These are phyloP conservation scores for Solanum sparsipilum DNA, from an alignment of 257 asterid genomes.

Conservation along the genomic window DNA sequence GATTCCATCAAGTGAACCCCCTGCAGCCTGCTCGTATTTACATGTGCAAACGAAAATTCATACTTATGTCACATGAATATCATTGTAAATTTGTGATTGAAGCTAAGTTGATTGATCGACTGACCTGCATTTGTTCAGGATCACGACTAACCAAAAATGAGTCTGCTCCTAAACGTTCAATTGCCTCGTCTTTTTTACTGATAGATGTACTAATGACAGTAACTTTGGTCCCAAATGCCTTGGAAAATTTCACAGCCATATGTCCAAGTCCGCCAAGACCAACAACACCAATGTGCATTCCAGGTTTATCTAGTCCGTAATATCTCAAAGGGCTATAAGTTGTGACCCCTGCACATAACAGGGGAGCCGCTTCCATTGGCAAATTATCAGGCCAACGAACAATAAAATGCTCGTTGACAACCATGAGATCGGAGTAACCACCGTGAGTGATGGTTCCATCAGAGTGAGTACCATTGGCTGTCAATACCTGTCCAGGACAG, in stretches of 20 bases:
- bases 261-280: conserved; percentile 56
- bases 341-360: no score
- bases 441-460: no score
- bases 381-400: no score
- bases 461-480: no score
- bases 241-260: conserved; percentile 35
- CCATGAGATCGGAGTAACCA: no score
- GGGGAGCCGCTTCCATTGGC: no score
- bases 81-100: not conserved
- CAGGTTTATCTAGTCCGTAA: no score
- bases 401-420: no score
- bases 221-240: conserved; percentile 33
- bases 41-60: not conserved
- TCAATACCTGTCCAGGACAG: no score
- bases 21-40: conserved; percentile 12
- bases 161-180: conserved; percentile 29
- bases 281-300: conserved; percentile 23
- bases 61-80: not conserved
- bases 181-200: conserved; percentile 32
- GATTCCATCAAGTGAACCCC: conserved; percentile 27
- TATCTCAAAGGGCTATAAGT: no score
- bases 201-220: conserved; percentile 37
- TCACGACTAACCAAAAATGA: conserved; percentile 34
- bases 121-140: conserved; percentile 25
- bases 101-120: not conserved